Conservation (phyloP, 2,329 filamentous ascomycete genomes). For the Colletotrichum magnum region DNA sequence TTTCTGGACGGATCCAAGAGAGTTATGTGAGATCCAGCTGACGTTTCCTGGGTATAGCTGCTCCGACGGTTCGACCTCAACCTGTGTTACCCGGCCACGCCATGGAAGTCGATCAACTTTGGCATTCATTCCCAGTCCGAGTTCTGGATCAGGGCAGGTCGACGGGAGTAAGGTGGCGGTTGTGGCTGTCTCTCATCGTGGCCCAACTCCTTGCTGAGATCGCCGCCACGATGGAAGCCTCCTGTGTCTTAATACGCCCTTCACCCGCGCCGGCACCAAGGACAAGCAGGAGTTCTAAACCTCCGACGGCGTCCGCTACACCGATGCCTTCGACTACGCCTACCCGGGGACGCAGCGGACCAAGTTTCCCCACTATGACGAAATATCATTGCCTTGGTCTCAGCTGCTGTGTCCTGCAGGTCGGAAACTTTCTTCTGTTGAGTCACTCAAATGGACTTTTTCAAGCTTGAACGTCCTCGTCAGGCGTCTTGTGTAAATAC, state of each 20-base stretch:
- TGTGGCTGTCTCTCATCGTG: background rate
- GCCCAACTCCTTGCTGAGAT: slow-evolving; percentile 61
- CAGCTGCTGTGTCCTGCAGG: too few relatives aligned
- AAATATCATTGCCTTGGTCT: too few relatives aligned
- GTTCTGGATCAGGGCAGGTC: slow-evolving; percentile 43
- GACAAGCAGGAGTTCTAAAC: too few relatives aligned
- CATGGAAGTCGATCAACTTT: slow-evolving; percentile 50
- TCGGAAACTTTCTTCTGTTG: too few relatives aligned
- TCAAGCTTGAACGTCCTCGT: too few relatives aligned
- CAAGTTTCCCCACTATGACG: too few relatives aligned
- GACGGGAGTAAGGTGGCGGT: background rate
- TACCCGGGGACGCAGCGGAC: too few relatives aligned
- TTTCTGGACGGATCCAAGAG: background rate
- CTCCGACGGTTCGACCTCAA: slow-evolving; percentile 50
- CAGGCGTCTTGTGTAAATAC: too few relatives aligned
- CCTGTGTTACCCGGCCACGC: slow-evolving; percentile 49
- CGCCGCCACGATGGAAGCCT: slow-evolving; percentile 45
- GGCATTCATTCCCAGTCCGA: slow-evolving; percentile 51
- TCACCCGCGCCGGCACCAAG: too few relatives aligned
- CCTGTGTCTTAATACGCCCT: slow-evolving; percentile 42
- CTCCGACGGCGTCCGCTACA: too few relatives aligned
- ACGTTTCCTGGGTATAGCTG: slow-evolving; percentile 41
- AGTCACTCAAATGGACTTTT: too few relatives aligned
- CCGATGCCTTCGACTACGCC: too few relatives aligned
- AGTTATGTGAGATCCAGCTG: background rate